Evolutionary conservation across 352 stramenopile genomes (phyloP).

Genomic region (Globisporangium middletonii): DNA sequence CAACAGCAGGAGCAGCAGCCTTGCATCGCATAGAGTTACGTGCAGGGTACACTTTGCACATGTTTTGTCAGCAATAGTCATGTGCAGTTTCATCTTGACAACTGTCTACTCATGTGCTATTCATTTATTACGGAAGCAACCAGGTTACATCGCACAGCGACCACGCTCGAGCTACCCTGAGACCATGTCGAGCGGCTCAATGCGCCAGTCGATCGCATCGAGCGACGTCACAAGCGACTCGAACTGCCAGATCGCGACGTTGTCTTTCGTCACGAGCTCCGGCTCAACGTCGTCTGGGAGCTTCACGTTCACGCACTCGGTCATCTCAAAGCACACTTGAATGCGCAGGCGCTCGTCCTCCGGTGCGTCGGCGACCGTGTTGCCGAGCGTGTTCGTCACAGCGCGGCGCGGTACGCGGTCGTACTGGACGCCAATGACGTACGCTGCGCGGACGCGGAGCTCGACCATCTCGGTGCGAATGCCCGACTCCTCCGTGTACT

Average conservation of each 20-base stretch:
- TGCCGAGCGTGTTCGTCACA: conserved; percentile 15
- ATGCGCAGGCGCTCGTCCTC: conserved; percentile 34
- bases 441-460: conserved; percentile 41
- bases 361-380: conserved; percentile 17
- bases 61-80: too few species aligned
- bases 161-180: too few species aligned
- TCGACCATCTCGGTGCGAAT: conserved; percentile 39
- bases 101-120: too few species aligned
- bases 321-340: conserved; percentile 30
- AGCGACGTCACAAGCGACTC: conserved; percentile 49
- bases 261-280: conserved; percentile 19
- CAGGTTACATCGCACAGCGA: too few species aligned
- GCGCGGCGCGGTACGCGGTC: conserved; percentile 18
- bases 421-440: conserved; percentile 38
- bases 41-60: too few species aligned
- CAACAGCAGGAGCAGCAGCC: too few species aligned
- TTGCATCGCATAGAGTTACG: too few species aligned
- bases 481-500: conserved; percentile 42
- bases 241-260: conserved; percentile 34
- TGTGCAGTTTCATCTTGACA: too few species aligned
- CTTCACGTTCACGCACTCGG: conserved; percentile 32
- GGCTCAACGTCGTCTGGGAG: conserved; percentile 20
- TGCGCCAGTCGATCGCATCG: conserved; percentile 51
- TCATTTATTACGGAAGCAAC: too few species aligned
- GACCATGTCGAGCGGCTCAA: too few species aligned